Base-by-base conservation (phyloP, 257 asterid species). In the Sherardia arvensis region DNA sequence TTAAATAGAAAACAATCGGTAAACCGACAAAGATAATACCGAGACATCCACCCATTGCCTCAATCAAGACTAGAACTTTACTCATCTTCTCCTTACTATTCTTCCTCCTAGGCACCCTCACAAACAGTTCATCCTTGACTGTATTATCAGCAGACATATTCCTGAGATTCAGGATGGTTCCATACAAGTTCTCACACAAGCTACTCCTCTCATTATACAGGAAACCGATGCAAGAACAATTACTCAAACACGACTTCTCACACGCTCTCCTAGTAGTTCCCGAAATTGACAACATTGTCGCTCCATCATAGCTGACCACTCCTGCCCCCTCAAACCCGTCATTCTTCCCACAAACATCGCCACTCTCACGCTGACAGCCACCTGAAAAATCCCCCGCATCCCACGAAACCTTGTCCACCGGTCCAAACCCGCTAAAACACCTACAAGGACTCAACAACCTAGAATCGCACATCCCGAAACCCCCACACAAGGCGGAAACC, bases 151-250 rank as follows among this genome's bases (percentile, higher is more conserved):
- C 70, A 51, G 77, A 73, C 56, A 71, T 53, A 69, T 87, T 82
- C 34, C 71, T 79, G 61, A 83, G 69, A 71, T 86, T 83, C 74
- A 87, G 67, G 66, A 89, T 67, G 2, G 79, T 66, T 36, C 90
- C 94, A 25, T 73, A 85, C 38, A 89, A 57, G 69, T 79, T 85
- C 84, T 71, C 80, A 75, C 96, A 85, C 45, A 75, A 60, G 66
- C 77, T 81, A 66, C 53, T 74, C 56, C 66, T 70, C 48, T 66
- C 66, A 54, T 80, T 80, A 53, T 83, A 82, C 75, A 69, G 71
- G 23, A 90, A 78, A 56, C 90, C 97, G 61, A 83, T 59, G 49
- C 95, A 87, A 4, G 94, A 83, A 79, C 94, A 90, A 74, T 85
- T 83, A 53, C 68, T 64, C 56, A 87, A 67, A 67, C 97, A 90